Base-by-base conservation (phyloP, 2,329 filamentous ascomycete species). In the Diaporthe destruens region DNA sequence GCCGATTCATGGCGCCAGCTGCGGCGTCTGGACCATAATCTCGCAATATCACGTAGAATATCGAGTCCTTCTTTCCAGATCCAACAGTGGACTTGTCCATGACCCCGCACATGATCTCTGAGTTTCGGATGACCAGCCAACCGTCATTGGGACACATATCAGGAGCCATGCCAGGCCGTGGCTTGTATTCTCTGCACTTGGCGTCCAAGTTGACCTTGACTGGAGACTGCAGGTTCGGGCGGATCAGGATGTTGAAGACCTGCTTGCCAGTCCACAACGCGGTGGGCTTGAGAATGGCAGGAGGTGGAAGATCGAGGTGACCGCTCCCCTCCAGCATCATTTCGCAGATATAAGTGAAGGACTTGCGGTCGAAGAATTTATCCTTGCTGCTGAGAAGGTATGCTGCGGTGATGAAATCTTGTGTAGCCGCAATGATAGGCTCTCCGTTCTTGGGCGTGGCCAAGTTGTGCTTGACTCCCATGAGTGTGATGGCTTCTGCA, bases 1-100 rank as follows among this genome's bases (percentile, higher is more conserved):
- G 85, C 29, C 96, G 89, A 79, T 98, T 98, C 96, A 99, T 99
- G 69, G 94, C 94, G 71, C 91, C 89, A 0, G 96, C 95, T 9
- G 96, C 95, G 71, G 94, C 92, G 70, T 97, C 93, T 1, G 95
- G 94, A 0, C 96, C 96, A 78, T 93, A 99, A 84, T 99, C 96
- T 85, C 96, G 90, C 77, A 98, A 90, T 80, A 99, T 96, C 71
- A 98, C 93, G 79, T 98, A 99, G 80, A 98, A 99, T 25, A 99
- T 92, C 0, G 95, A 98, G 80, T 98, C 96, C 80, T 99, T 99
- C 86, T 98, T 98, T 77, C 96, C 96, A 7, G 94, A 91, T 77
- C 96, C 96, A n/a, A 99, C 94, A 0, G 95, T 98, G 1, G 94
- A 93, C 83, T 99, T 99, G 85, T 99, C 96, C 95, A 98, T 98